Evolutionary conservation across 1,284 basidiomycete species (phyloP), one percentile per base, ranked within the genome.

Genomic region (Puccinia horiana): DNA sequence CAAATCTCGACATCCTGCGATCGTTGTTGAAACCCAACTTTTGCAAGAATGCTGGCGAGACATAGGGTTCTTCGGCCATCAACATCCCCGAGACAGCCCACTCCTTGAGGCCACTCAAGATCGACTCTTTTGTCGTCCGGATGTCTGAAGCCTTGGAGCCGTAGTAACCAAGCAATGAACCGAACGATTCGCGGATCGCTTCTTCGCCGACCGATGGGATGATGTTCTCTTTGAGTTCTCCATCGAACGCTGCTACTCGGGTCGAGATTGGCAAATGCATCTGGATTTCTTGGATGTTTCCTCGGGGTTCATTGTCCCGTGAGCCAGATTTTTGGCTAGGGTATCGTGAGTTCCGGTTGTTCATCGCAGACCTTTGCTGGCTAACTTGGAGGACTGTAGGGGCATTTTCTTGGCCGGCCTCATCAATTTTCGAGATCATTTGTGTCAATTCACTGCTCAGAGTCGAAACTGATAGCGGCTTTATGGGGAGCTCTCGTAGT

Each of bases 141-240:
- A 94, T 85, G 37, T 91, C 89, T 9, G 86, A 86, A 0, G 88
- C 82, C 85, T 91, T 91, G 73, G 89, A 86, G 70, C 91, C 84
- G 87, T 95, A 96, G 88, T 91, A 96, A 0, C 94, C 94, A 18
- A 95, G 87, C 77, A 93, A 86, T 11, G 92, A 91, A 35, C 90
- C 88, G 85, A 94, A 92, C 0, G 92, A 90, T 84, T 92, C 91
- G 65, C 88, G 87, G 76, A 94, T 86, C 0, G 90, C 90, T 6
- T 90, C 89, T 49, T 88, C 87, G 84, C 93, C 91, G 47, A 93
- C 86, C 16, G 85, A 83, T 20, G 88, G 86, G 83, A 88, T 84
- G 82, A 87, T 83, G 84, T 83, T 84, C 32, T 87, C 82, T 77
- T 84, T 73, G 85, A 88, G 84, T 87, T 85, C 85, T 26, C 88